phyloP scores from a whole-genome alignment of 805 yeast genomes.

The Brettanomyces sp. region DNA sequence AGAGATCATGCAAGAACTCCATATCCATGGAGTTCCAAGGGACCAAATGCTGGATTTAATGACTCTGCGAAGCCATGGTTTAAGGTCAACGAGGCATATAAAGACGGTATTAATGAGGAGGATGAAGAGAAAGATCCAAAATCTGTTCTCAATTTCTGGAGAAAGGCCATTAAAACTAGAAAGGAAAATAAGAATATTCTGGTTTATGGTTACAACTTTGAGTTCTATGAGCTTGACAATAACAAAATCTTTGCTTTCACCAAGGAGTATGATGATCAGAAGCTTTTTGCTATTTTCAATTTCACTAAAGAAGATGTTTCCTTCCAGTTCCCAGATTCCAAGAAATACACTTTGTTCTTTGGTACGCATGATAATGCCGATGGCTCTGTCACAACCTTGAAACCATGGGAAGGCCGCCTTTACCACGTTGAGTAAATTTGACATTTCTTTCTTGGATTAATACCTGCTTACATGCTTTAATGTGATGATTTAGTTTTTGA shows the following conservation, averaged over 20 bases:
- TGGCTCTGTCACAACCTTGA: not conserved
- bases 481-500: no score
- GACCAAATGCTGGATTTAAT: not conserved
- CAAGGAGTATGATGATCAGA: not conserved
- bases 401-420: not conserved
- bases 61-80: conserved; percentile 41
- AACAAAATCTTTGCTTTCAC: not conserved
- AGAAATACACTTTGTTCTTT: not conserved
- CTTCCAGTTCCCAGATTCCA: not conserved
- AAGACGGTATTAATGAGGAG: conserved; percentile 35
- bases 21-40: conserved; percentile 1
- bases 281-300: not conserved
- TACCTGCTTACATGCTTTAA: no score
- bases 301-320: not conserved
- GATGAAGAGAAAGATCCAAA: conserved; percentile 35
- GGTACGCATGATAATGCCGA: not conserved
- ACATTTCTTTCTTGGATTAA: no score
- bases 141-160: conserved; percentile 39
- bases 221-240: not conserved
- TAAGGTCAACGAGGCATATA: conserved; percentile 39
- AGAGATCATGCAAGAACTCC: conserved; percentile 5
- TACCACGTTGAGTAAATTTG: not conserved
- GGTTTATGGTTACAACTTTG: conserved; percentile 29
- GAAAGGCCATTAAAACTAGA: conserved; percentile 32
- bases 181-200: conserved; percentile 34